Percentiles rank a stretch among this genome's conserved stretches.
These are phyloP conservation scores for Cytospora piceae DNA, from an alignment of 2,329 filamentous ascomycete genomes.

Conservation along the genomic window DNA sequence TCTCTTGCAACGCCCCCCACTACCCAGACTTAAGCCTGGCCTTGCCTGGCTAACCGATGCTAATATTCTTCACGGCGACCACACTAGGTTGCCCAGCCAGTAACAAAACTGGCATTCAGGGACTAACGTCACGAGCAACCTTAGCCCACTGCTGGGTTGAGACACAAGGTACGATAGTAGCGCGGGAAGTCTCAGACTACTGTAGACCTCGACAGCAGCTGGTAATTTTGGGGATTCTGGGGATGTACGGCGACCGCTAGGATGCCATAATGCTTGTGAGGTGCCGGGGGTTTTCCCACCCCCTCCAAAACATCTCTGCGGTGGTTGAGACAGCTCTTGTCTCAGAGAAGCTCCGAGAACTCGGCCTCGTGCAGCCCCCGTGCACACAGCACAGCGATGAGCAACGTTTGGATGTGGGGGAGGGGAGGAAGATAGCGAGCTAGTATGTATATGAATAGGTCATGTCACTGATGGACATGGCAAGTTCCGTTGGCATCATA, in stretches of 20 bases:
- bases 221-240: background rate
- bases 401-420: background rate
- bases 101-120: background rate
- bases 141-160: slow-evolving; percentile 7
- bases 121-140: background rate
- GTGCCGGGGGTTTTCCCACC: background rate
- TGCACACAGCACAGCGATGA: background rate
- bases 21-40: background rate
- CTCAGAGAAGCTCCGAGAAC: slow-evolving; percentile 17
- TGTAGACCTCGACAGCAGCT: slow-evolving; percentile 4
- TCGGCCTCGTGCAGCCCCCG: background rate
- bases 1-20: background rate
- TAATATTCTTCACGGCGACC: background rate
- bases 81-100: background rate
- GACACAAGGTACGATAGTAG: slow-evolving; percentile 15
- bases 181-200: background rate
- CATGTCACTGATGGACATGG: slow-evolving; percentile 21
- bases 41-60: background rate
- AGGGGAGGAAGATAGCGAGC: background rate
- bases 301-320: background rate
- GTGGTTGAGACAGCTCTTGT: slow-evolving; percentile 13
- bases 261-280: slow-evolving; percentile 11
- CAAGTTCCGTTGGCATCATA: background rate
- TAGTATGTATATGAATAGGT: slow-evolving; percentile 16
- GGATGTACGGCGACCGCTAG: slow-evolving; percentile 9